Evolutionary conservation across 179 eudicot genomes (phyloP), one percentile per base, ranked within the genome.

Genomic region (Spergularia azorica): DNA sequence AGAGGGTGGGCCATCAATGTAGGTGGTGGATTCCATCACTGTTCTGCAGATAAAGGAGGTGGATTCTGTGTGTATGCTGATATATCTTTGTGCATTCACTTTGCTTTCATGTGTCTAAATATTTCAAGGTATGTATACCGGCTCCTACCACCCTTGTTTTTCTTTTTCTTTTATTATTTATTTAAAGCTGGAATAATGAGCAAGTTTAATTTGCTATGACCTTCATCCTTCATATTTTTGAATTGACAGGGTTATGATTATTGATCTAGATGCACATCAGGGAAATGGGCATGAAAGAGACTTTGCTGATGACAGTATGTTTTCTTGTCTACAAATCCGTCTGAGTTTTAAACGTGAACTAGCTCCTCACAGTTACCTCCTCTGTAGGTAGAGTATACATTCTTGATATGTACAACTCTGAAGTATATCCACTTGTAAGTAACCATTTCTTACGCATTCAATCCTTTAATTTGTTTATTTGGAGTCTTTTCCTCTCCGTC

Each of bases 261-360:
- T 95, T 73, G 98, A 95, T 85, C 97, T 95, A 76, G 98, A 95
- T 90, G 98, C 98, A 55, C 98, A 95, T 86, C 98, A 94, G 86
- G 96, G 97, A 80, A 92, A 92, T 83, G 98, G 97, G 63, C 97
- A 93, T 82, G 98, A 91, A 85, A 87, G 75, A 63, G 98, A 95
- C 84, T 95, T 95, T 87, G 68, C 89, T 76, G 74, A 82, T 54
- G 98, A 94, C 72, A 80, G 98, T 92, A 89, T 60, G 92, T 70
- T 76, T 67, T 46, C 39, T 54, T 5, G 55, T 36, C 46, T 62
- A 63, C 56, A 38, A 57, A 54, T 14, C 43, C 70, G 51, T 55
- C 43, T 70, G 5, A 14, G 51, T 54, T 18, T 32, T 55, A 76
- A 36, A 11, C 63, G 52, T 59, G 51, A 32, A 17, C 10, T 46